Evolutionary conservation across 179 eudicot genomes (phyloP).

Genomic region (Drosera spatulata): DNA sequence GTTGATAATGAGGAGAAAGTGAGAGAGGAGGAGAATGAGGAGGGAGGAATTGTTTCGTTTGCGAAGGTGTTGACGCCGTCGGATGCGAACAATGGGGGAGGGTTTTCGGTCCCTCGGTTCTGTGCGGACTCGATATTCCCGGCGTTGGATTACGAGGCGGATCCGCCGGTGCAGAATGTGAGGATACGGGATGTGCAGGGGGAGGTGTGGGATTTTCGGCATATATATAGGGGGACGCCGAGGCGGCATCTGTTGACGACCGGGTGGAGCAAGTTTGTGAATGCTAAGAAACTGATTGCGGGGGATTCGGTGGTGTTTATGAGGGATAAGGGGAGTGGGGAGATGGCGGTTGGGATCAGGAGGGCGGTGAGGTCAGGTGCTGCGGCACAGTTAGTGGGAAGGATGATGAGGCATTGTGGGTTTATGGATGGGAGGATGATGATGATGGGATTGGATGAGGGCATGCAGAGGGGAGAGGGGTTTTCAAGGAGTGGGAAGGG

Average conservation of each 20-base stretch:
- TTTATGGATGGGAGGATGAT: conserved; percentile 1
- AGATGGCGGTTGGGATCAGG: conserved; percentile 59
- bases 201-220: conserved; percentile 46
- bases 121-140: conserved; percentile 78
- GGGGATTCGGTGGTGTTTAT: conserved; percentile 72
- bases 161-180: conserved; percentile 70
- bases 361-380: conserved; percentile 19
- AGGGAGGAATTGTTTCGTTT: conserved; percentile 24
- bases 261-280: conserved; percentile 86
- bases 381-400: background rate
- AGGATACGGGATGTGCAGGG: conserved; percentile 38
- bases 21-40: background rate
- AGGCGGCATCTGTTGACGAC: conserved; percentile 70
- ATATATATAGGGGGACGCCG: conserved; percentile 79
- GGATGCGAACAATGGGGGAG: conserved; percentile 36
- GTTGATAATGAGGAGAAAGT: conserved; percentile 1
- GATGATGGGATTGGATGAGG: conserved; percentile 8
- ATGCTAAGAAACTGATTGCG: conserved; percentile 49
- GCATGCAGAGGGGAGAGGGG: conserved; percentile 2
- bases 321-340: conserved; percentile 10
- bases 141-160: conserved; percentile 32
- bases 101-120: conserved; percentile 70
- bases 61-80: conserved; percentile 52
- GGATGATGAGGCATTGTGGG: conserved; percentile 3
- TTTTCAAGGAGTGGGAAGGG: conserved; percentile 27